These are phyloP conservation scores for Penicillium ochrochloron DNA, from an alignment of 495 filamentous ascomycete genomes.

Conservation along the genomic window DNA sequence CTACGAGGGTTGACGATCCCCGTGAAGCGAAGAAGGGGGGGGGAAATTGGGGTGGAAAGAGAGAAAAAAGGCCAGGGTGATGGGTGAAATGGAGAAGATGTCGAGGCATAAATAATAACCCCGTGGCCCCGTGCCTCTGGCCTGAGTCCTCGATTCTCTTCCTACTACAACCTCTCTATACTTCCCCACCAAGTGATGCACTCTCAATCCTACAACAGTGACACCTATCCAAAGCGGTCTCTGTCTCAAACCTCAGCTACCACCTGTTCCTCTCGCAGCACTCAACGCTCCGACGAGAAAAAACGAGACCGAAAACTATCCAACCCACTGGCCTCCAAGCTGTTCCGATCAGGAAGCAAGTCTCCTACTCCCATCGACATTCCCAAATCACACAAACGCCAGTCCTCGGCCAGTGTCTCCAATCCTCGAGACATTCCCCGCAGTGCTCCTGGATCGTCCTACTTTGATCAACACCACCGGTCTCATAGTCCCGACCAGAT, in stretches of 20 bases:
- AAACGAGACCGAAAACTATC: slow-evolving; percentile 13
- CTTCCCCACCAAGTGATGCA: slow-evolving; percentile 26
- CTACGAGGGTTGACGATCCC: slow-evolving; percentile 29
- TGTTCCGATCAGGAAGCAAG: slow-evolving; percentile 26
- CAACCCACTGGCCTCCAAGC: slow-evolving; percentile 24
- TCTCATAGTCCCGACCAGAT: slow-evolving; percentile 30
- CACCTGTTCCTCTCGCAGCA: slow-evolving; percentile 28
- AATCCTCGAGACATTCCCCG: slow-evolving; percentile 31
- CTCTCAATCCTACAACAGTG: slow-evolving; percentile 25
- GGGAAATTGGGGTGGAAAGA: background rate
- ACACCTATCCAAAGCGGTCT: slow-evolving; percentile 25
- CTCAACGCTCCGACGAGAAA: slow-evolving; percentile 27
- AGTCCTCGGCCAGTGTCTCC: slow-evolving; percentile 21
- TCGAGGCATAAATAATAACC: slow-evolving; percentile 22
- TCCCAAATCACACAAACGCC: slow-evolving; percentile 15
- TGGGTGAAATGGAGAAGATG: slow-evolving; percentile 6
- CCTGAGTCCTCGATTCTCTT: slow-evolving; percentile 10
- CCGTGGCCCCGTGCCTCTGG: background rate
- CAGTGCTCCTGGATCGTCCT: slow-evolving; percentile 22
- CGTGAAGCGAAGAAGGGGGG: background rate
- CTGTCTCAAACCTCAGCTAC: slow-evolving; percentile 33
- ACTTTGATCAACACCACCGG: slow-evolving; percentile 25
- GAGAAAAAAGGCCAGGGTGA: slow-evolving; percentile 1
- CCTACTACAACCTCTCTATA: background rate
- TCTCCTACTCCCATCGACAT: slow-evolving; percentile 29